These are phyloP conservation scores for Castanea mollissima DNA, from an alignment of 306 rosid species.

Conservation along the genomic window DNA sequence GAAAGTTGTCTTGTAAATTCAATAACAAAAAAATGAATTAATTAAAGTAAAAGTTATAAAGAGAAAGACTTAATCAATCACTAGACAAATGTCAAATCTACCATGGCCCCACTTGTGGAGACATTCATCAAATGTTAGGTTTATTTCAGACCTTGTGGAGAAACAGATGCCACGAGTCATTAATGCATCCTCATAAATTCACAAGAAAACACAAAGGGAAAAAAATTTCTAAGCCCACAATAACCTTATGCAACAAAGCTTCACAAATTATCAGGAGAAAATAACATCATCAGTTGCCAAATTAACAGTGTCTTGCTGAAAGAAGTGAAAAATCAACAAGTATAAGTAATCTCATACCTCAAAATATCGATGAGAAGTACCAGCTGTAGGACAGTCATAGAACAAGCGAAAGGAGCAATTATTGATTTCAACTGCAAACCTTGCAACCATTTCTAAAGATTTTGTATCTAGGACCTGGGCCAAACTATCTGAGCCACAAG, in stretches of 20 bases:
- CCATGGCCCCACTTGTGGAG: background rate
- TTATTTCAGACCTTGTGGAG: background rate
- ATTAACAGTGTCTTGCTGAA: background rate
- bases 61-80: background rate
- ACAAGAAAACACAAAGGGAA: background rate
- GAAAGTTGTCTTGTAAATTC: background rate
- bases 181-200: background rate
- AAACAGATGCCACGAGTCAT: background rate
- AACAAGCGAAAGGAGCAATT: slow-evolving; percentile 37
- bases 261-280: background rate
- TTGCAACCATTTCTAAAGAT: slow-evolving; percentile 34
- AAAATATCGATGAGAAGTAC: slow-evolving; percentile 30
- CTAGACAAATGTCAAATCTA: background rate
- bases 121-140: background rate
- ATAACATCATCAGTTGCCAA: background rate
- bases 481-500: slow-evolving; percentile 16
- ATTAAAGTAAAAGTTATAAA: background rate
- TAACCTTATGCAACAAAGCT: background rate
- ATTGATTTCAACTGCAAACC: slow-evolving; percentile 37
- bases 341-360: slow-evolving; percentile 23
- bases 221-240: background rate
- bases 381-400: slow-evolving; percentile 25
- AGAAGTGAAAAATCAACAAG: background rate
- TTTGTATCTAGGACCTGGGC: slow-evolving; percentile 25
- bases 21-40: background rate